Evolutionary conservation across 2,329 filamentous ascomycete species (phyloP).

Genomic region (Nigrospora sphaerica): DNA sequence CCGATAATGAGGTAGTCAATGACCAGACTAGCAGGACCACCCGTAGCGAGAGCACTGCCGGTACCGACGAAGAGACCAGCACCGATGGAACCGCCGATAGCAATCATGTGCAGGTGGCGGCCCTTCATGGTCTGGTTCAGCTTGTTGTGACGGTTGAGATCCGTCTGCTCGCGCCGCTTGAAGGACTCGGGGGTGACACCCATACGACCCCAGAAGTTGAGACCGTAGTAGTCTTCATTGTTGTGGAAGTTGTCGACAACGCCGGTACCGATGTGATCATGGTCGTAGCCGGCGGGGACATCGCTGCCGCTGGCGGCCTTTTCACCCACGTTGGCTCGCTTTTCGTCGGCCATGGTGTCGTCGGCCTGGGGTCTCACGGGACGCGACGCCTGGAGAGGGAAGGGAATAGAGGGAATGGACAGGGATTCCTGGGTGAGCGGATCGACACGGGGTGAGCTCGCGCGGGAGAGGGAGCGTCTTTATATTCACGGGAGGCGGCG

Average conservation of each 20-base stretch:
- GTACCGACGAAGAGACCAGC: conserved; percentile 70
- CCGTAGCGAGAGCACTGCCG: conserved; percentile 43
- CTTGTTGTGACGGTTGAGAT: conserved; percentile 1
- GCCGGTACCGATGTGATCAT: background rate
- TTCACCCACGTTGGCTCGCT: background rate
- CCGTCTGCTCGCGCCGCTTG: background rate
- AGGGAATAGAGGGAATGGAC: too few relatives aligned
- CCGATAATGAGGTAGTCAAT: conserved; percentile 66
- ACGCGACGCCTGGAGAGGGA: too few relatives aligned
- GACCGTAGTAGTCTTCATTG: background rate
- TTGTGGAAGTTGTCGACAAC: background rate
- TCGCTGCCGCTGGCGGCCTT: conserved; percentile 1
- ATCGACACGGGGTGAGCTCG: too few relatives aligned
- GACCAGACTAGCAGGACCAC: conserved; percentile 58
- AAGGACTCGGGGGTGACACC: conserved; percentile 1
- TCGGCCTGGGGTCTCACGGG: too few relatives aligned
- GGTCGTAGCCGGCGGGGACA: background rate
- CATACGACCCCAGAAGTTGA: conserved; percentile 2
- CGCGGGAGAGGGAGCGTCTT: too few relatives aligned
- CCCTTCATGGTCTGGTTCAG: conserved; percentile 3
- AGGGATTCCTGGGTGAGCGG: too few relatives aligned
- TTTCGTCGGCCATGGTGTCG: too few relatives aligned
- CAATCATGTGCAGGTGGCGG: conserved; percentile 52
- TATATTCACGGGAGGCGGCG: too few relatives aligned
- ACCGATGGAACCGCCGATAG: conserved; percentile 68